A percentile compares a stretch with the other conserved stretches of the same genome.
These are phyloP conservation scores for Xerophyta viscosa DNA, from an alignment of 106 monocot species.

Conservation along the genomic window DNA sequence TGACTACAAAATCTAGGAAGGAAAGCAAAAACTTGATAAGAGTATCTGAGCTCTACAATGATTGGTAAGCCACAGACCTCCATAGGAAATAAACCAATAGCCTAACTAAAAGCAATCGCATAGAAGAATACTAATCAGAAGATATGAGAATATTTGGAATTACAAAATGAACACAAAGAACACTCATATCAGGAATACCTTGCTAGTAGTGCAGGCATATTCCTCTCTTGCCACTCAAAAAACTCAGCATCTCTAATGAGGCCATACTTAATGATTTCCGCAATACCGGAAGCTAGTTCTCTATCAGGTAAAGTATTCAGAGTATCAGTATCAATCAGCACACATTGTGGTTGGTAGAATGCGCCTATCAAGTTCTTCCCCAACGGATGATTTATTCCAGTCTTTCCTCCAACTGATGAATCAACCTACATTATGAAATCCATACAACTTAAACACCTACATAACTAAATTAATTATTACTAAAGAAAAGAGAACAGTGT, in stretches of 20 bases:
- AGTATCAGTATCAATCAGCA: constrained; percentile 88
- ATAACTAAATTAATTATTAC: neutral
- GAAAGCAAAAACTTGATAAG: no score
- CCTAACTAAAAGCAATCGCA: no score
- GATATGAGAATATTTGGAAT: no score
- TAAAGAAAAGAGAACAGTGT: neutral
- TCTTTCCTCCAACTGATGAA: constrained; percentile 99
- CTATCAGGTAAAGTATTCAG: constrained; percentile 87
- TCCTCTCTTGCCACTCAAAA: constrained; percentile 98
- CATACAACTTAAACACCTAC: neutral
- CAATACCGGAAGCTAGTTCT: constrained; percentile 87
- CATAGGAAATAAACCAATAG: no score
- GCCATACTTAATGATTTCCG: constrained; percentile 95
- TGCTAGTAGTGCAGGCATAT: constrained; percentile 70
- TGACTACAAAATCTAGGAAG: no score
- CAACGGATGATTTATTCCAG: constrained; percentile 91
- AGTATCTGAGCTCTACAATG: no score
- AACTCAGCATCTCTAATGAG: constrained; percentile 93
- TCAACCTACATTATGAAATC: constrained; percentile 65
- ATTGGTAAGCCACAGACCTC: no score
- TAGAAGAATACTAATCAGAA: no score
- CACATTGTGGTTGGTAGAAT: constrained; percentile 96
- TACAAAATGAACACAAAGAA: no score
- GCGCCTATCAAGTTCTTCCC: constrained; percentile 98
- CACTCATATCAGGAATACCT: no score